Evolutionary conservation across 1,139 yeast species (phyloP), one percentile per base, ranked within the genome.

Genomic region (Suhomyces bolitotheri): DNA sequence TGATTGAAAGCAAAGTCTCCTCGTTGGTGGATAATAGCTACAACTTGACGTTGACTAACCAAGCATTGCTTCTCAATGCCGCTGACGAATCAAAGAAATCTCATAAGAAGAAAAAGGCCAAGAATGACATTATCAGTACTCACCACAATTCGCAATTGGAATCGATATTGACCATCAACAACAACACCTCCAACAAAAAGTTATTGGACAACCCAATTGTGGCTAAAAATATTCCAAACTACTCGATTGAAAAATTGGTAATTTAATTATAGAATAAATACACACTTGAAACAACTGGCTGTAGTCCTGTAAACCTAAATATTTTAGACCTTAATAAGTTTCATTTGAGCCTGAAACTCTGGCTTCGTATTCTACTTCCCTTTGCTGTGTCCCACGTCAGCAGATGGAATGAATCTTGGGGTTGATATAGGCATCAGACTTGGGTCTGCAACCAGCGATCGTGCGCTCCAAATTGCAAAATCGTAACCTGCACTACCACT

Each of bases 11-110:
- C 8, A 79, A 79, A 51, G 67, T 82, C 21, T 68, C 66, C 11
- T 63, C 78, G 2, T 55, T 80, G 36, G 67, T 71, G 29, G 58
- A 65, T 16, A 78, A 78, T 40, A 66, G 78, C 12, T 76, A 74
- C 54, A 71, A 78, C 39, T 60, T 80, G 44, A 73, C 82, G 1
- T 64, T 81, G 41, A 64, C 80, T 24, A 77, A 75, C 43, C 82
- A 77, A 51, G 70, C 74, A 1, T 46, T 71, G 34, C 45, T 68
- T 22, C 51, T 56, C 9, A 47, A 47, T 25, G 57, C 55, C 21
- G 52, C 55, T 7, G 43, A 50, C 13, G 40, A 33, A 6, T 20
- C 29, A 1, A 55, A 40, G 43, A 48, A 33, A 33, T 43, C 14
- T 53, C 6, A 17, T 7, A 49, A 41, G 46, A 51, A 52, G 42